phyloP scores from a whole-genome alignment of 768 basidiomycete genomes.

The Hericium coralloides region DNA sequence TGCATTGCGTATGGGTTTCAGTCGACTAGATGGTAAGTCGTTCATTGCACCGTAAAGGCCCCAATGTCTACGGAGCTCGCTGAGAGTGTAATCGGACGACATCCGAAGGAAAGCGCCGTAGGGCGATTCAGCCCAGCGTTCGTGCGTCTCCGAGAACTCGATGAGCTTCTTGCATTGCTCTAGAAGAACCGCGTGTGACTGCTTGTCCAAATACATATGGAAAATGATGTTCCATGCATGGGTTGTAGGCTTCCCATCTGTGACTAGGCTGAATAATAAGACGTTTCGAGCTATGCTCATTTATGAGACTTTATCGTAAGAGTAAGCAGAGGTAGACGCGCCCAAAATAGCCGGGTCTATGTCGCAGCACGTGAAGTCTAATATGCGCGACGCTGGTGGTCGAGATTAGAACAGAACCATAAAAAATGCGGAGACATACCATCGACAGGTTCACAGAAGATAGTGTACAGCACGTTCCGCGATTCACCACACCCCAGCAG shows the following conservation, averaged over 20 bases:
- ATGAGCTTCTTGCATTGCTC: slow-evolving; percentile 32
- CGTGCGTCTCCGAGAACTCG: slow-evolving; percentile 22
- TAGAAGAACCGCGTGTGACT: slow-evolving; percentile 23
- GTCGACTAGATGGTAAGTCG: too few relatives aligned
- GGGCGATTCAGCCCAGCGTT: slow-evolving; percentile 12
- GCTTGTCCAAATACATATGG: slow-evolving; percentile 36
- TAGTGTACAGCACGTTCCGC: slow-evolving; percentile 42
- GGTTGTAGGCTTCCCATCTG: slow-evolving; percentile 21
- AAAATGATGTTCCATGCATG: slow-evolving; percentile 38
- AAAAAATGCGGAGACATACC: not conserved
- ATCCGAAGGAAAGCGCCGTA: slow-evolving; percentile 32
- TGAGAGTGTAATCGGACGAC: slow-evolving; percentile 29
- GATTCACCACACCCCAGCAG: slow-evolving; percentile 54
- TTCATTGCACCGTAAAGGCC: slow-evolving; percentile 7
- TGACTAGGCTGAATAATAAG: slow-evolving; percentile 34
- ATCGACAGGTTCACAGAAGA: slow-evolving; percentile 20
- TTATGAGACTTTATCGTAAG: not conserved
- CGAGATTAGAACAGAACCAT: not conserved
- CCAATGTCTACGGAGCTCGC: slow-evolving; percentile 34
- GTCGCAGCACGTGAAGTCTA: slow-evolving; percentile 47
- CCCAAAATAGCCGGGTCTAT: slow-evolving; percentile 38
- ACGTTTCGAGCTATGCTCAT: slow-evolving; percentile 35
- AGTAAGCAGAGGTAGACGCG: slow-evolving; percentile 12
- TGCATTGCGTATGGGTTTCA: not conserved
- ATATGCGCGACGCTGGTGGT: slow-evolving; percentile 11